Conservation (phyloP, 2,329 filamentous ascomycete genomes). For the Botryotinia convoluta region DNA sequence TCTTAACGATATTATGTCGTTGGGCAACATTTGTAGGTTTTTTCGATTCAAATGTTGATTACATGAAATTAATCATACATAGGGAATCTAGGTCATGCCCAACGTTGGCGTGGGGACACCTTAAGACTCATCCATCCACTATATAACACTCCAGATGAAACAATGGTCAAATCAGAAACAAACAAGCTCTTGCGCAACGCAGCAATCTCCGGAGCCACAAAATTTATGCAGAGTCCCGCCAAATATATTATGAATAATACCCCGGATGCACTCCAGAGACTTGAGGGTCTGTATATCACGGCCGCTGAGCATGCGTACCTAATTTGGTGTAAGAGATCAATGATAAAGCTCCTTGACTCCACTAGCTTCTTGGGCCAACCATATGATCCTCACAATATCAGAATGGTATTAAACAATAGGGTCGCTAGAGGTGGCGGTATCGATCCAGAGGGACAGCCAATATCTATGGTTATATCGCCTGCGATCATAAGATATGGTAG, state of each 20-base stretch:
- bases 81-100: not conserved
- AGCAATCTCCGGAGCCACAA: not conserved
- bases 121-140: not conserved
- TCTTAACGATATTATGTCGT: not conserved
- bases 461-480: not conserved
- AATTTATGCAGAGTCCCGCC: not conserved
- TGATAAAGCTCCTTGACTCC: not conserved
- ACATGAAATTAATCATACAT: not conserved
- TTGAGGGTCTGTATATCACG: rapidly evolving
- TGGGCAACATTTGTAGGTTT: not conserved
- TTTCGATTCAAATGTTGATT: not conserved
- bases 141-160: not conserved
- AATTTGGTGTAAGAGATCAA: rapidly evolving
- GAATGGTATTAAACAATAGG: no score
- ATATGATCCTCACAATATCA: not conserved
- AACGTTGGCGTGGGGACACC: not conserved
- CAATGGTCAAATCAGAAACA: not conserved
- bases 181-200: not conserved
- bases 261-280: not conserved
- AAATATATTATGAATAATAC: not conserved
- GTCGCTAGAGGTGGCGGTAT: rapidly evolving
- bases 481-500: rapidly evolving
- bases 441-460: not conserved
- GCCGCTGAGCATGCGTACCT: not conserved
- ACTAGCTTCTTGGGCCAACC: not conserved